Conservation (phyloP, 2,329 filamentous ascomycete species). For the Apiospora saccharicola region DNA sequence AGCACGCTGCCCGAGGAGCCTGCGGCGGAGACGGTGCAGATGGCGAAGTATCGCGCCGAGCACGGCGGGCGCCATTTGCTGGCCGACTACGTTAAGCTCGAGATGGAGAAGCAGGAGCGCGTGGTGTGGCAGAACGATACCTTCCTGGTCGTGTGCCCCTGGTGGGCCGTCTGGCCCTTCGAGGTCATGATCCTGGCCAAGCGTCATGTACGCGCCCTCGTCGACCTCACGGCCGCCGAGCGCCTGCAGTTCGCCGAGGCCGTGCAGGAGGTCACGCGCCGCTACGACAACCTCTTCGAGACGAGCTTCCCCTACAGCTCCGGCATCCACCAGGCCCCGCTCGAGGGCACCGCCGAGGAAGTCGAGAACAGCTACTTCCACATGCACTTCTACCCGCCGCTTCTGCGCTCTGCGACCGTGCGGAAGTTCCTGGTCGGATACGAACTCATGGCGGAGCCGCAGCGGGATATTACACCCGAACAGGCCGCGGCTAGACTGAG, state of each 20-base stretch:
- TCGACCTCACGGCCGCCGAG: conserved; percentile 80
- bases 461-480: conserved; percentile 96
- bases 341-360: conserved; percentile 82
- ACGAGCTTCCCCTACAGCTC: conserved; percentile 98
- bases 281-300: conserved; percentile 97
- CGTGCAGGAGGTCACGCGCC: conserved; percentile 84
- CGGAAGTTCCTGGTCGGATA: conserved; percentile 97
- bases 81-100: conserved; percentile 85
- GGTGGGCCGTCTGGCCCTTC: conserved; percentile 98
- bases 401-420: conserved; percentile 90
- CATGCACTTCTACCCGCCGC: conserved; percentile 96
- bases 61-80: conserved; percentile 80
- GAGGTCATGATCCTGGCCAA: conserved; percentile 91
- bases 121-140: conserved; percentile 86
- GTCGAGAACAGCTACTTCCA: conserved; percentile 90
- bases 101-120: conserved; percentile 82
- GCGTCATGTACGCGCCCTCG: conserved; percentile 81
- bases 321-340: conserved; percentile 92
- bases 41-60: conserved; percentile 78
- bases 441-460: conserved; percentile 96
- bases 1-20: conserved; percentile 92
- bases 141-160: conserved; percentile 90
- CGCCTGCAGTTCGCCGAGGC: conserved; percentile 79
- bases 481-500: conserved; percentile 84
- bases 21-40: conserved; percentile 76